phyloP scores from a whole-genome alignment of 1,284 basidiomycete species.

The Vanrija sp. region DNA sequence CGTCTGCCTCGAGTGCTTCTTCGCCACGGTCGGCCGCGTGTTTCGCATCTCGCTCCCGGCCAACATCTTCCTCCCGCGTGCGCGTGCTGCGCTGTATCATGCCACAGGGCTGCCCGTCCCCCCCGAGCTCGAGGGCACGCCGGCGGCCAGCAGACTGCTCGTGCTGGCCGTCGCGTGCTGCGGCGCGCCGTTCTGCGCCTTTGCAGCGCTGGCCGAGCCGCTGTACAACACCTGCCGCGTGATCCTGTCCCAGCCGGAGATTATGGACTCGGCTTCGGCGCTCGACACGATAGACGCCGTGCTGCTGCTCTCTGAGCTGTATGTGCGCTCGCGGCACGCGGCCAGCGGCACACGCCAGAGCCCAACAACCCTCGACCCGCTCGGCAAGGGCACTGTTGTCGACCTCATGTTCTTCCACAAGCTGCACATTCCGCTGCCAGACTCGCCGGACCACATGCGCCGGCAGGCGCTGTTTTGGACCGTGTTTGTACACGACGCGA shows the following conservation, averaged over 20 bases:
- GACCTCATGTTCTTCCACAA: conserved; percentile 6
- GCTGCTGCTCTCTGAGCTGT: conserved; percentile 4
- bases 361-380: conserved; percentile 2
- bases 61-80: background rate
- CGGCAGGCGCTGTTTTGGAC: background rate
- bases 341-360: background rate
- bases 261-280: background rate
- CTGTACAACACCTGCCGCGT: conserved; percentile 2
- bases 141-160: conserved; percentile 6
- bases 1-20: conserved; percentile 7
- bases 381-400: conserved; percentile 10
- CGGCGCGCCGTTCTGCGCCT: conserved; percentile 2
- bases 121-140: conserved; percentile 4
- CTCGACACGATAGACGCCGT: conserved; percentile 8
- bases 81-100: conserved; percentile 6
- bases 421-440: conserved; percentile 1
- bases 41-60: background rate
- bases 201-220: background rate
- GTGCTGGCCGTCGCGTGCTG: conserved; percentile 9
- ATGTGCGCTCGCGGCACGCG: background rate
- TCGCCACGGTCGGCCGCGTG: conserved; percentile 6
- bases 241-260: background rate
- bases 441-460: background rate
- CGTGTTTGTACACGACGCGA: conserved; percentile 6
- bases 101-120: conserved; percentile 4